Percentiles rank a stretch among this genome's conserved stretches.
phyloP scores from a whole-genome alignment of 129 eudicot species.

The Scalesia atractyloides region DNA sequence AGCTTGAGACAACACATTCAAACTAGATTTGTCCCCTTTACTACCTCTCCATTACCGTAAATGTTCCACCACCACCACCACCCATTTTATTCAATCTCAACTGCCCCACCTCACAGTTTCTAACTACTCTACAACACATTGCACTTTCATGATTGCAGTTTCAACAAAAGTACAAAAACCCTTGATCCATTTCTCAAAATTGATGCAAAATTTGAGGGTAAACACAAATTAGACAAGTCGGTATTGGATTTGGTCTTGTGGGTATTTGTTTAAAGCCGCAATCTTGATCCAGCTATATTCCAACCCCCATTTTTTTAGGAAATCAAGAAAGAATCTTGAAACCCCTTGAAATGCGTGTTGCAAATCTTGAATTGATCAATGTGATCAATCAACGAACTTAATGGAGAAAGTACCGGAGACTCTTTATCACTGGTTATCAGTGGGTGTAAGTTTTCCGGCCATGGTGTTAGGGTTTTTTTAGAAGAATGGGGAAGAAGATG shows the following conservation, averaged over 20 bases:
- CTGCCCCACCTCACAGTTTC: conserved; percentile 27
- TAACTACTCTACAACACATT: conserved; percentile 54
- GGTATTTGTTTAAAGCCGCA: conserved; percentile 26
- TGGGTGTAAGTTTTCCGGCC: too few species aligned
- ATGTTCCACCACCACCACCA: conserved; percentile 37
- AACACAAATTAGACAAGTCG: conserved; percentile 29
- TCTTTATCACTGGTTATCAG: too few species aligned
- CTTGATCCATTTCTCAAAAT: conserved; percentile 11
- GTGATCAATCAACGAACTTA: too few species aligned
- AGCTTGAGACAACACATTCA: too few species aligned
- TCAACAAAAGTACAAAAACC: neutral
- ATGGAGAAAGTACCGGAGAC: too few species aligned
- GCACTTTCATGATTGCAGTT: conserved; percentile 19
- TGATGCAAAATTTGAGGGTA: conserved; percentile 7
- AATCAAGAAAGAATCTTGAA: conserved; percentile 44
- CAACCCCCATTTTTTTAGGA: conserved; percentile 30
- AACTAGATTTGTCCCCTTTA: conserved; percentile 43
- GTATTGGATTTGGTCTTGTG: conserved; percentile 30
- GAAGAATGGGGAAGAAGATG: too few species aligned
- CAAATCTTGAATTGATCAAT: conserved; percentile 28
- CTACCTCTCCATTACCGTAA: too few species aligned
- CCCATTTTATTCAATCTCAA: conserved; percentile 37
- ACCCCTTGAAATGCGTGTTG: conserved; percentile 27
- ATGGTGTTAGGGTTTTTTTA: too few species aligned
- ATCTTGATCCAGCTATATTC: conserved; percentile 34